Conservation (phyloP, 768 basidiomycete genomes). For the Tubosaeta brunneosetosa region DNA sequence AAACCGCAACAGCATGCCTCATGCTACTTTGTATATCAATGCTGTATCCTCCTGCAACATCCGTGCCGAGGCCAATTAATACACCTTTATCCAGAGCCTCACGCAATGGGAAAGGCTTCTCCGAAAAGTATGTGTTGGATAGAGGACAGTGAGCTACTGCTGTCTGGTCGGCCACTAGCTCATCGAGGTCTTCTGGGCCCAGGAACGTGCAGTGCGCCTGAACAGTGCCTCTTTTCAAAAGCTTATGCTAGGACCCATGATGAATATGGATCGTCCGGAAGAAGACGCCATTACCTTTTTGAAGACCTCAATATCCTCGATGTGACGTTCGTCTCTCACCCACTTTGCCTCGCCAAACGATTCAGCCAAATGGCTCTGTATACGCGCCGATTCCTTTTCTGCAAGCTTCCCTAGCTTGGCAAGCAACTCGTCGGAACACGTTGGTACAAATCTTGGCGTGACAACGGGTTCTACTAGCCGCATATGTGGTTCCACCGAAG, state of each 20-base stretch:
- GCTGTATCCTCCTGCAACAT: conserved; percentile 84
- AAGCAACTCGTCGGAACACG: conserved; percentile 73
- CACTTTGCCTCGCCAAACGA: conserved; percentile 70
- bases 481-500: conserved; percentile 38
- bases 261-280: conserved; percentile 6
- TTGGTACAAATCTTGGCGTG: conserved; percentile 88
- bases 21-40: conserved; percentile 74
- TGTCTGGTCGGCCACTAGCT: conserved; percentile 46
- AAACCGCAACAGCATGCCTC: conserved; percentile 71
- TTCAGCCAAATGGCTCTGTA: conserved; percentile 86
- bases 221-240: conserved; percentile 62
- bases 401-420: conserved; percentile 56
- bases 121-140: conserved; percentile 85
- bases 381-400: conserved; percentile 38
- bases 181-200: conserved; percentile 42
- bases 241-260: conserved; percentile 40
- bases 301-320: conserved; percentile 73
- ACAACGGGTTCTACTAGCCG: conserved; percentile 74
- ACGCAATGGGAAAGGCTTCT: conserved; percentile 59
- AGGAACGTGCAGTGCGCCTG: conserved; percentile 92
- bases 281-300: conserved; percentile 43
- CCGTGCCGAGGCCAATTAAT: conserved; percentile 76
- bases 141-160: conserved; percentile 85
- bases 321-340: conserved; percentile 56
- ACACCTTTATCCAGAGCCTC: conserved; percentile 65